Evolutionary conservation across 139 green algal species (phyloP), one percentile per base, ranked within the genome.

Genomic region (Limnomonas spitsbergensis): DNA sequence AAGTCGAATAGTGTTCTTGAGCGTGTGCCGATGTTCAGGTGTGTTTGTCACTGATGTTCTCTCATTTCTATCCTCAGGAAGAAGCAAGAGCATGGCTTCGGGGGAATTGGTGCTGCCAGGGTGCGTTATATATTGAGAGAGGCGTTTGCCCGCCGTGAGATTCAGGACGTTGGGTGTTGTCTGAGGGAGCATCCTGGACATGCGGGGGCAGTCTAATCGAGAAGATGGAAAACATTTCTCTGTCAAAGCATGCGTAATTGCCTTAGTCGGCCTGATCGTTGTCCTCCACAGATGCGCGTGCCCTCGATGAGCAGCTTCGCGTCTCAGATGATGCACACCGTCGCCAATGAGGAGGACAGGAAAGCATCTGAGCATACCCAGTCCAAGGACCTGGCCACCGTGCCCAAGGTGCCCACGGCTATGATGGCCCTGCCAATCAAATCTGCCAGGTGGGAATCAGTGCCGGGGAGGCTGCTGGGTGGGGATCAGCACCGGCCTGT

Each of bases 371-470:
- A 36, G 0, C 37, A 77, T 69, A 36, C 27, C 29, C 6, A 24
- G 6, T 29, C 42, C 24, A 74, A 47, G 36, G 68, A 74, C 29
- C 7, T 61, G 14, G 47, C 47, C 24, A 31, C 32, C 2, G 79
- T 76, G 36, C 78, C 71, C 1, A 78, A 83, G 66, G 76, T 81
- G 66, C 66, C 83, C 32, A 74, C 52, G 3, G 79, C 76, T 9
- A 79, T 87, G 39, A 31, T 66, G 0, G 24, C 39, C 7, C 83
- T 87, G 61, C 83, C 83, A 1, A 73, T 79, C 52, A 82, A 82
- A 69, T 74, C 68, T 1, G 53, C 67, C 36, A 82, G 38, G 77
- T 82, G 36, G 9, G 77, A 38, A 29, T 31, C 20, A 29, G 2
- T 39, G n/a, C 32, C 31, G 31, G 34, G n/a, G 3, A 3, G 4